phyloP scores from a whole-genome alignment of 257 asterid genomes.

The Fraxinus cuspidata region DNA sequence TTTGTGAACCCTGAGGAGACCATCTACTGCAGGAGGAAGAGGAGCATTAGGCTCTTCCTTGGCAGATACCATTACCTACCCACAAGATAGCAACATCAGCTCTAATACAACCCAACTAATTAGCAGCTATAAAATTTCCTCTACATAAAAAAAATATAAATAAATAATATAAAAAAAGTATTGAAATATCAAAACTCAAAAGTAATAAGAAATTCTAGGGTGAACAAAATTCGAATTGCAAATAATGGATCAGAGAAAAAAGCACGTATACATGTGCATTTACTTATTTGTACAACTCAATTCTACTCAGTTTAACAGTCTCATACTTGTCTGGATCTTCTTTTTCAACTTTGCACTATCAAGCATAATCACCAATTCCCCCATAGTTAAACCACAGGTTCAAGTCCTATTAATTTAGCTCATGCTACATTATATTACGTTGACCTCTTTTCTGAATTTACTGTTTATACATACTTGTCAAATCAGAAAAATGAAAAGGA shows the following conservation, averaged over 20 bases:
- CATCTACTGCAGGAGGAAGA: constrained; percentile 95
- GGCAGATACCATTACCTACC: constrained; percentile 94
- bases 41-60: constrained; percentile 85
- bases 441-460: neutral
- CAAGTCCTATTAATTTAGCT: neutral
- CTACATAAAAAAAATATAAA: neutral
- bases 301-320: neutral
- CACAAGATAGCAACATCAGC: constrained; percentile 26
- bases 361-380: neutral
- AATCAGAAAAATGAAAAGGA: neutral
- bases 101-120: neutral
- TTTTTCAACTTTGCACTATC: neutral
- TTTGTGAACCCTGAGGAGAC: constrained; percentile 83
- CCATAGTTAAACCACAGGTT: neutral
- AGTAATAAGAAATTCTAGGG: neutral
- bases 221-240: neutral
- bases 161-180: neutral
- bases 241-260: neutral
- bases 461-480: neutral
- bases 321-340: neutral
- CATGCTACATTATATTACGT: neutral
- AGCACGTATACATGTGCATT: neutral
- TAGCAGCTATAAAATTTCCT: neutral
- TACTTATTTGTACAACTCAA: constrained; percentile 2
- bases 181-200: neutral